Conservation (phyloP, 495 filamentous ascomycete species). For the Beverwykella pulmonaria region DNA sequence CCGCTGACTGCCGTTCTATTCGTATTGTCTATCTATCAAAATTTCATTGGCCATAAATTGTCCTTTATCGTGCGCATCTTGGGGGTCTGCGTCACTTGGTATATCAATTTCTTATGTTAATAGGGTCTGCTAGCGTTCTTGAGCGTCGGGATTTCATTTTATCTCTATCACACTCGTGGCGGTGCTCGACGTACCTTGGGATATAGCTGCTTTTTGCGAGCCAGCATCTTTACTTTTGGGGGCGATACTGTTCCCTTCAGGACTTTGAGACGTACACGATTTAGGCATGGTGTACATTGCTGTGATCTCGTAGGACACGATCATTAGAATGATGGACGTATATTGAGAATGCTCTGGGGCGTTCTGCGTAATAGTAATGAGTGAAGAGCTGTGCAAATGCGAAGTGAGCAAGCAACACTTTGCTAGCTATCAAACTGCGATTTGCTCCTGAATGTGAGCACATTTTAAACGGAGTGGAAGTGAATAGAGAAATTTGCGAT, state of each 20-base stretch:
- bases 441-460: too few species aligned
- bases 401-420: neutral
- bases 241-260: neutral
- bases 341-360: neutral
- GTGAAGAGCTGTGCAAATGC: neutral
- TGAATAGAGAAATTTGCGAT: too few species aligned
- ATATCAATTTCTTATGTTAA: neutral
- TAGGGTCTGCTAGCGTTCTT: neutral
- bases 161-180: neutral
- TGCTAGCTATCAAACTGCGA: neutral
- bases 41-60: slow-evolving; percentile 1
- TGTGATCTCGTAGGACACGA: neutral
- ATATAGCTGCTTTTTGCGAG: neutral
- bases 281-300: neutral
- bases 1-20: neutral
- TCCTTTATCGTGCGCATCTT: neutral
- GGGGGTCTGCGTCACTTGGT: slow-evolving; percentile 6
- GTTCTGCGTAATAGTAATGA: neutral
- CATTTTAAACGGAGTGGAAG: too few species aligned
- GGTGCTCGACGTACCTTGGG: neutral
- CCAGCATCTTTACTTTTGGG: neutral
- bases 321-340: neutral
- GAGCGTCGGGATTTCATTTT: neutral
- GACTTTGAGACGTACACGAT: slow-evolving; percentile 13
- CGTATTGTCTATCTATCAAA: neutral